Base-by-base conservation (phyloP, 2,329 filamentous ascomycete species). In the Trichophyton rubrum region DNA sequence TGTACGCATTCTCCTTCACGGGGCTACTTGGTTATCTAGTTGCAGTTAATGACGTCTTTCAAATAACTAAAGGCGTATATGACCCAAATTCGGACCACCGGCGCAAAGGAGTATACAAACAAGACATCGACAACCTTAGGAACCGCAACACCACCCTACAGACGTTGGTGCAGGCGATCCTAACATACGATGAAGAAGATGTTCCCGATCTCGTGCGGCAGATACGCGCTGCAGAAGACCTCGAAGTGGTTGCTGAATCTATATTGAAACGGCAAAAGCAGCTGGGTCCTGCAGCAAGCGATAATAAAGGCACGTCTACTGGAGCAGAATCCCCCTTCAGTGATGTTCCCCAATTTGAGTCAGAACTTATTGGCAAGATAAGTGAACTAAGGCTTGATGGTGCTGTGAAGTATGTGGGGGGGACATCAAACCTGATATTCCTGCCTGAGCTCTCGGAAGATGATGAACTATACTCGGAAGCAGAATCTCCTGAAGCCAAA, bases 61-160 rank as follows among this genome's bases (percentile, higher is more conserved):
- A 22, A 24, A 11, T 55, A 4, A 30, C n/a, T 15, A 13, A 55
- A 75, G 96, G 93, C 72, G 81, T 96, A 65, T 97, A 97, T 78
- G 92, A 97, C 70, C 92, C 91, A 2, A 95, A 91, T 70, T 96
- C 91, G 62, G 93, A 99, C 72, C 91, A 96, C 72, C 87, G 93
- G 57, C 86, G 93, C 58, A 97, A 97, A 73, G 93, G 93, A 62
- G 93, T 97, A 56, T 97, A 97, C 73, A 91, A 92, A 69, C 90
- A 96, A 74, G 93, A 96, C 73, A 84, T 88, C 24, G 91, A 96
- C 72, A 89, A 84, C 69, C 81, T 92, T 72, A 95, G 95, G 75
- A 91, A 90, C 22, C 85, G 85, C 64, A 90, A 86, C 68, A 89
- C 89, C 40, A 97, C 92, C 0, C 78, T 97, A 60, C 89, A 96